Percentiles rank a stretch among this genome's conserved stretches.
These are phyloP conservation scores for Lactifluus subvellereus DNA, from an alignment of 768 basidiomycete genomes.

Conservation along the genomic window DNA sequence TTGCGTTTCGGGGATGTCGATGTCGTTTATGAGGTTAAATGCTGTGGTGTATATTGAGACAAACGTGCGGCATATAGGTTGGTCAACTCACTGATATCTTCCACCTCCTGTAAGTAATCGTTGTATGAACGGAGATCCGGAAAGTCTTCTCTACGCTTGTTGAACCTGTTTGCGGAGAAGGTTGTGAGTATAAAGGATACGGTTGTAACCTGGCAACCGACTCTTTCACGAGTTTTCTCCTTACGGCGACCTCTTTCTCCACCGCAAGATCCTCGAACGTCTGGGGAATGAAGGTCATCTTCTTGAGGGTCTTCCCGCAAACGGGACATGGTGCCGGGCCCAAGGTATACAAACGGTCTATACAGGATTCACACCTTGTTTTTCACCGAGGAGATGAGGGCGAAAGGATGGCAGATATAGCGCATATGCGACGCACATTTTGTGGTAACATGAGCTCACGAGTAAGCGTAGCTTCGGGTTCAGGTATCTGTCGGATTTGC, in stretches of 20 bases:
- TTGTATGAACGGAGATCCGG: slow-evolving; percentile 74
- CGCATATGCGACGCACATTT: slow-evolving; percentile 58
- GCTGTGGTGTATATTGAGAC: slow-evolving; percentile 34
- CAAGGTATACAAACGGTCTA: slow-evolving; percentile 91
- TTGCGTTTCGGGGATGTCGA: slow-evolving; percentile 78
- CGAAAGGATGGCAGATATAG: background rate
- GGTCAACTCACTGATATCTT: slow-evolving; percentile 67
- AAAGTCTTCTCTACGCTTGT: slow-evolving; percentile 91
- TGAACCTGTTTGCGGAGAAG: slow-evolving; percentile 56
- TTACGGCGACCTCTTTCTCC: slow-evolving; percentile 89
- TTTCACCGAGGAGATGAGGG: background rate
- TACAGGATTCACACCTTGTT: slow-evolving; percentile 93
- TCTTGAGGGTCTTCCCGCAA: slow-evolving; percentile 80
- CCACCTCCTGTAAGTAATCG: slow-evolving; percentile 93
- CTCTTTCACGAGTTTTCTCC: slow-evolving; percentile 87
- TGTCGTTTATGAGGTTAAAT: slow-evolving; percentile 91
- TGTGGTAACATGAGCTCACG: slow-evolving; percentile 96
- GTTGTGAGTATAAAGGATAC: background rate
- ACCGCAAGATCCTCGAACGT: slow-evolving; percentile 91
- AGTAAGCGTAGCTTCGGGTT: slow-evolving; percentile 91
- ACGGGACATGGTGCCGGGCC: slow-evolving; percentile 96
- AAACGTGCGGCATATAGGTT: slow-evolving; percentile 15
- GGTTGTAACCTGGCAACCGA: slow-evolving; percentile 34
- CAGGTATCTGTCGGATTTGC: slow-evolving; percentile 92
- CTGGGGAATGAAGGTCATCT: slow-evolving; percentile 91